Conservation (phyloP, 2,329 filamentous ascomycete genomes). For the Neurospora sp. region DNA sequence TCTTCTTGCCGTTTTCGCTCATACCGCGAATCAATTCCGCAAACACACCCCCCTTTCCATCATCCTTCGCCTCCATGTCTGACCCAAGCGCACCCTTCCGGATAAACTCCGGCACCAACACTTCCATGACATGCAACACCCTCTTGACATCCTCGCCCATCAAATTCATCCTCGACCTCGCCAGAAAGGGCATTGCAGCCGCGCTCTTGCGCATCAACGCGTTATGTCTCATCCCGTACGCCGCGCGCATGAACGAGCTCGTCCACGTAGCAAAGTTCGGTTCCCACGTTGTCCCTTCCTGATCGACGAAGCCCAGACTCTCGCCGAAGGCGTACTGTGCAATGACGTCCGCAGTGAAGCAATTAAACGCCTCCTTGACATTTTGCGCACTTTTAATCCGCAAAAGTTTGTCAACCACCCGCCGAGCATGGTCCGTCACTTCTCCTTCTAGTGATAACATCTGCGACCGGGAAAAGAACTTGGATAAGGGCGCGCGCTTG, state of each 20-base stretch:
- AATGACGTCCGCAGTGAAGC: constrained; percentile 31
- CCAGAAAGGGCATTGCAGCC: constrained; percentile 17
- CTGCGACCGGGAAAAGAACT: constrained; percentile 26
- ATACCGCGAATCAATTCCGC: no score
- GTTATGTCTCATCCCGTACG: constrained; percentile 25
- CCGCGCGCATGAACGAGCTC: constrained; percentile 22
- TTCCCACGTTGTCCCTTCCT: constrained; percentile 19
- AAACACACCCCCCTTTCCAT: constrained; percentile 4
- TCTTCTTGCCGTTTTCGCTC: constrained; percentile 5
- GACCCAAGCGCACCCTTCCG: constrained; percentile 1
- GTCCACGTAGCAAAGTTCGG: constrained; percentile 27
- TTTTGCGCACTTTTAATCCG: constrained; percentile 18
- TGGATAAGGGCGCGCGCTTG: constrained; percentile 21
- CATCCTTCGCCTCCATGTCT: constrained; percentile 11
- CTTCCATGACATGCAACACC: constrained; percentile 10
- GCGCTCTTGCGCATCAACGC: constrained; percentile 19
- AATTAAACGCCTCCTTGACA: constrained; percentile 27
- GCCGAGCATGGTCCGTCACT: constrained; percentile 16
- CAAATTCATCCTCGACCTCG: constrained; percentile 8
- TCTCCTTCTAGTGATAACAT: constrained; percentile 22
- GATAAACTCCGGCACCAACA: constrained; percentile 12
- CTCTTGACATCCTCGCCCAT: constrained; percentile 10
- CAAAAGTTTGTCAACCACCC: constrained; percentile 24
- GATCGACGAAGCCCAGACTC: constrained; percentile 21
- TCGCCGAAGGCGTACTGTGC: constrained; percentile 29